These are phyloP conservation scores for Yamadazyma sp. DNA, from an alignment of 1,139 yeast genomes.

Conservation along the genomic window DNA sequence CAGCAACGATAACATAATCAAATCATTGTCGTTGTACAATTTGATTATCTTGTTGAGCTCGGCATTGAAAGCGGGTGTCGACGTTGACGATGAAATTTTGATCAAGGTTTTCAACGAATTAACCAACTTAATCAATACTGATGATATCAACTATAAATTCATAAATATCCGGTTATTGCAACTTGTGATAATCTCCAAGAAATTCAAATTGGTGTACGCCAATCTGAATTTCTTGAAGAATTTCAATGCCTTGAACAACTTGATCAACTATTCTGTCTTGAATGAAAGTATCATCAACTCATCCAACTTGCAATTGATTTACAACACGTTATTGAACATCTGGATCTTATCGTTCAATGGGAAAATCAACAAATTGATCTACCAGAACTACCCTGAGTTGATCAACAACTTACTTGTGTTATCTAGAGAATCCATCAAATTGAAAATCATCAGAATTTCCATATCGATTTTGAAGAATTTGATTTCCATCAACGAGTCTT, in stretches of 20 bases:
- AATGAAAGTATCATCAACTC: conserved; percentile 37
- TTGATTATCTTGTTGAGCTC: conserved; percentile 40
- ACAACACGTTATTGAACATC: conserved; percentile 70
- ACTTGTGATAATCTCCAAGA: conserved; percentile 58
- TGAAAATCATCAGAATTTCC: conserved; percentile 82
- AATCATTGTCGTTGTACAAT: conserved; percentile 47
- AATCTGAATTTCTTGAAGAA: conserved; percentile 44
- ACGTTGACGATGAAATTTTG: conserved; percentile 34
- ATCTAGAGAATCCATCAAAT: conserved; percentile 80
- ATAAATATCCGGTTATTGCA: conserved; percentile 68
- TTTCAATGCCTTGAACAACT: conserved; percentile 53
- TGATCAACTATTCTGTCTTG: conserved; percentile 33
- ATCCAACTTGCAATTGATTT: conserved; percentile 79
- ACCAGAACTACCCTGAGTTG: conserved; percentile 61
- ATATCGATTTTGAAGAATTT: conserved; percentile 71
- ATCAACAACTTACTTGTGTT: conserved; percentile 49
- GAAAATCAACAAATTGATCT: conserved; percentile 52
- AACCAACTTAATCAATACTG: conserved; percentile 43
- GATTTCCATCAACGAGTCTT: conserved; percentile 35
- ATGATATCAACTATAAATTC: conserved; percentile 55
- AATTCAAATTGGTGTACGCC: conserved; percentile 63
- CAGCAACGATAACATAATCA: conserved; percentile 46
- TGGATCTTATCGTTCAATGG: conserved; percentile 84
- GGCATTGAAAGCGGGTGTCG: conserved; percentile 12
- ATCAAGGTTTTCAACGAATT: conserved; percentile 45